Conservation (phyloP, 1,284 basidiomycete genomes). For the Ganoderma lingzhi region DNA sequence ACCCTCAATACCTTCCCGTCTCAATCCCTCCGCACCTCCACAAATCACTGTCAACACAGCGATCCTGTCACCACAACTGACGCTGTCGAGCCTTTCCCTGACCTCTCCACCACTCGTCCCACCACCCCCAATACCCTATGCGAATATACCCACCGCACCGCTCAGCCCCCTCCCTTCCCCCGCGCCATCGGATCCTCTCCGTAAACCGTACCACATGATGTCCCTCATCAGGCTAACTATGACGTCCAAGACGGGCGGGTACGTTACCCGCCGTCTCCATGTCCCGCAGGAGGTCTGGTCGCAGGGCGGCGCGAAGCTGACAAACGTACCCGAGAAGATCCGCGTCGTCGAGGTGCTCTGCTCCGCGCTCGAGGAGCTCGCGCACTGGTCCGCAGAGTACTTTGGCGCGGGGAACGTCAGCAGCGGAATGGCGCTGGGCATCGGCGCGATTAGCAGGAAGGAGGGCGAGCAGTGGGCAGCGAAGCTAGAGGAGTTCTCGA, state of each 20-base stretch:
- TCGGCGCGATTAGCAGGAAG: slow-evolving; percentile 71
- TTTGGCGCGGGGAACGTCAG: slow-evolving; percentile 83
- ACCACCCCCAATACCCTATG: slow-evolving; percentile 58
- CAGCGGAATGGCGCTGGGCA: slow-evolving; percentile 75
- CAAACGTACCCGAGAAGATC: slow-evolving; percentile 85
- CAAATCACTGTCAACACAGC: slow-evolving; percentile 63
- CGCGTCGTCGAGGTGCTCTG: slow-evolving; percentile 83
- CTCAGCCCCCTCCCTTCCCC: slow-evolving; percentile 75
- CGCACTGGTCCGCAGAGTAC: slow-evolving; percentile 68
- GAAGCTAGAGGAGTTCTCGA: slow-evolving; percentile 76
- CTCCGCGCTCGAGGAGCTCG: slow-evolving; percentile 79
- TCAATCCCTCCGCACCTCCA: slow-evolving; percentile 55
- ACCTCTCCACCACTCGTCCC: slow-evolving; percentile 52
- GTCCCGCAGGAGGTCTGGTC: slow-evolving; percentile 93
- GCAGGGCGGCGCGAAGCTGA: slow-evolving; percentile 85
- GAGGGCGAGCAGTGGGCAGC: slow-evolving; percentile 78
- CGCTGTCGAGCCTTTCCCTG: slow-evolving; percentile 34
- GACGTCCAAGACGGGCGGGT: slow-evolving; percentile 84
- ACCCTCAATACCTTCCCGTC: slow-evolving; percentile 65
- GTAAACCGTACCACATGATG: slow-evolving; percentile 94
- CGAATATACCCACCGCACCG: slow-evolving; percentile 73
- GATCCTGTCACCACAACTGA: slow-evolving; percentile 50
- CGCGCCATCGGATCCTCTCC: slow-evolving; percentile 76
- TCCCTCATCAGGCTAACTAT: slow-evolving; percentile 82
- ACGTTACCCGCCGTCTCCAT: slow-evolving; percentile 88